Evolutionary conservation across 495 filamentous ascomycete genomes (phyloP), one percentile per base, ranked within the genome.

Genomic region (Pyrenula aspistea): DNA sequence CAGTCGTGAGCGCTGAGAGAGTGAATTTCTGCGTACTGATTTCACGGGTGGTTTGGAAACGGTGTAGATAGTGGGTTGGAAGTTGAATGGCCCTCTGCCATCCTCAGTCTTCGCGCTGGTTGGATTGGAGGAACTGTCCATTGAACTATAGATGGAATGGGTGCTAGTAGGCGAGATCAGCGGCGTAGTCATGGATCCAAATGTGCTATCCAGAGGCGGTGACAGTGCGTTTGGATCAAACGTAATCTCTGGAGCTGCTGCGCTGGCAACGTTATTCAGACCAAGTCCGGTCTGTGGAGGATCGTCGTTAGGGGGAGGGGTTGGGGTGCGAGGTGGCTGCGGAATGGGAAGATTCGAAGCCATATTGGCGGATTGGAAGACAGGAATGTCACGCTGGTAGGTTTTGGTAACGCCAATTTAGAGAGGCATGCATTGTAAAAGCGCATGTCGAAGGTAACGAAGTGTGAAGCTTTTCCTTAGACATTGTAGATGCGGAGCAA

Each of bases 31-130:
- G 69, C 83, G 56, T 78, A 93, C 89, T 50, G 91, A 88, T 71
- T 93, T 95, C 24, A 79, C 66, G 8, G 90, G 86, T 10, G 80
- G 75, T 48, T 88, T 85, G 10, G 86, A 82, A 64, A 91, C 85
- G 21, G 86, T 75, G 15, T 42, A 42, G 15, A 15, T 42, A 61
- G 87, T 85, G 12, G 93, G 86, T 70, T 92, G 81, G 72, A 97
- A 98, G 72, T 96, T 97, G 81, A 98, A 98, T 2, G 91, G 92
- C 42, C 73, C 71, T 22, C 70, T 63, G 22, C 68, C 62, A 55
- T 68, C 66, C 58, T 77, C 74, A 42, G 64, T 71, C 71, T 73
- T 31, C 68, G 60, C 36, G 60, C 63, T 54, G 64, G 59, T 59
- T 64, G 77, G 72, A 57, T 68, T 69, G 25, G 65, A 60, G 62